phyloP scores from a whole-genome alignment of 2,329 filamentous ascomycete species.

The Aureobasidium vineae region DNA sequence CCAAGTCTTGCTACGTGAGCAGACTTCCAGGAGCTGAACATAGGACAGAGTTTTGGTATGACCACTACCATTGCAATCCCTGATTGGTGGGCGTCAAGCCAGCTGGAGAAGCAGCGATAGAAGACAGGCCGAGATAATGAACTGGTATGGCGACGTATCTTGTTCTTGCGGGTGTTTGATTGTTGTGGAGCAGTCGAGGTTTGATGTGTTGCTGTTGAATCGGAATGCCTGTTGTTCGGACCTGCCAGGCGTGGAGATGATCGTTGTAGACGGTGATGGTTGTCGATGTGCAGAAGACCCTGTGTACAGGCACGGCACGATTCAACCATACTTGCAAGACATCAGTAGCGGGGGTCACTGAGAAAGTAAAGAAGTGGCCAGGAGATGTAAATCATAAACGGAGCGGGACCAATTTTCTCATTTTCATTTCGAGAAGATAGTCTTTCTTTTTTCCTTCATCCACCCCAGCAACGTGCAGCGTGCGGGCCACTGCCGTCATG shows the following conservation, averaged over 20 bases:
- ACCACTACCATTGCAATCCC: no score
- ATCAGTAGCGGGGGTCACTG: neutral
- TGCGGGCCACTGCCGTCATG: conserved; percentile 9
- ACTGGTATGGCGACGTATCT: no score
- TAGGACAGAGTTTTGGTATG: no score
- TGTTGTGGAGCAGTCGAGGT: neutral
- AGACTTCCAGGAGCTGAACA: no score
- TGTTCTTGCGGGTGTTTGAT: neutral
- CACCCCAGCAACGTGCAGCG: conserved; percentile 21
- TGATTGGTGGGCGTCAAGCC: no score
- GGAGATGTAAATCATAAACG: conserved; percentile 7
- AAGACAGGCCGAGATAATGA: no score
- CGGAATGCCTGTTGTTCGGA: neutral
- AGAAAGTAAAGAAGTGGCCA: neutral
- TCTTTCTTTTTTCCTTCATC: conserved; percentile 24
- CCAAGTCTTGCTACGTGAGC: no score
- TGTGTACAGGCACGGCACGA: neutral
- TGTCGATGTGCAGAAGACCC: neutral
- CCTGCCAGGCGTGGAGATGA: neutral
- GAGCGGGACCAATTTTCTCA: conserved; percentile 22
- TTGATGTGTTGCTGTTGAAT: neutral
- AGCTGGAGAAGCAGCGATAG: no score
- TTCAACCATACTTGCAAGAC: neutral
- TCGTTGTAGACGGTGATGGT: neutral
- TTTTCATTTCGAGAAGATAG: conserved; percentile 25